Evolutionary conservation across 768 basidiomycete genomes (phyloP).

Genomic region (Neoboletus subvelutipes): DNA sequence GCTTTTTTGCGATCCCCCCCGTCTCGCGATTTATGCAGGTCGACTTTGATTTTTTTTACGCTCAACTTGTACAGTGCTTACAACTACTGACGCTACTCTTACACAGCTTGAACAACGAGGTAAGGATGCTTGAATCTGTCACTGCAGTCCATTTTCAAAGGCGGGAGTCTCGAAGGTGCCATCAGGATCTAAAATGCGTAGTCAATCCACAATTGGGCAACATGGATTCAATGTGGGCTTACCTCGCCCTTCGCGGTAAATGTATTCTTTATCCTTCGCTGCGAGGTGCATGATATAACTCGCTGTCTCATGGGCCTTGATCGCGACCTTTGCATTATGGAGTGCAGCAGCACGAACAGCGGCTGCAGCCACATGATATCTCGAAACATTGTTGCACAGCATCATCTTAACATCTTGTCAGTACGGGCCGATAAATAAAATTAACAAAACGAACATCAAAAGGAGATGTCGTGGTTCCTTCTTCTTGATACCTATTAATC

Average conservation of each 20-base stretch:
- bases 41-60: neutral
- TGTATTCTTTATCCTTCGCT: constrained; percentile 61
- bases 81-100: constrained; percentile 1
- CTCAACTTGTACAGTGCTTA: neutral
- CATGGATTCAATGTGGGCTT: neutral
- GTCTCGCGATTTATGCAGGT: neutral
- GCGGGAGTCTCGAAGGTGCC: constrained; percentile 47
- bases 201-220: neutral
- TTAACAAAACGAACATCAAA: constrained; percentile 53
- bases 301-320: constrained; percentile 56
- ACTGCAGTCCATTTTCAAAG: constrained; percentile 27
- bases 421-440: too few relatives aligned
- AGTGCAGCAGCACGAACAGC: constrained; percentile 57
- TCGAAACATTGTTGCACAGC: constrained; percentile 66
- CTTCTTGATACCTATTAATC: constrained; percentile 52
- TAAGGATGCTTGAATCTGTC: neutral
- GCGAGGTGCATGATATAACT: constrained; percentile 60
- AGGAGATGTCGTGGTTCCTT: constrained; percentile 81
- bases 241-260: constrained; percentile 60
- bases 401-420: constrained; percentile 73
- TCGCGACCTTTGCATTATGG: constrained; percentile 53
- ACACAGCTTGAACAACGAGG: neutral
- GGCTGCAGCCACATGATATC: constrained; percentile 61
- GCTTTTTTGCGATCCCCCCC: constrained; percentile 37
- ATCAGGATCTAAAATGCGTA: constrained; percentile 29